A percentile compares a stretch with the other conserved stretches of the same genome.
Conservation (phyloP, 2,329 filamentous ascomycete genomes). For the Pseudocercospora crystallina region DNA sequence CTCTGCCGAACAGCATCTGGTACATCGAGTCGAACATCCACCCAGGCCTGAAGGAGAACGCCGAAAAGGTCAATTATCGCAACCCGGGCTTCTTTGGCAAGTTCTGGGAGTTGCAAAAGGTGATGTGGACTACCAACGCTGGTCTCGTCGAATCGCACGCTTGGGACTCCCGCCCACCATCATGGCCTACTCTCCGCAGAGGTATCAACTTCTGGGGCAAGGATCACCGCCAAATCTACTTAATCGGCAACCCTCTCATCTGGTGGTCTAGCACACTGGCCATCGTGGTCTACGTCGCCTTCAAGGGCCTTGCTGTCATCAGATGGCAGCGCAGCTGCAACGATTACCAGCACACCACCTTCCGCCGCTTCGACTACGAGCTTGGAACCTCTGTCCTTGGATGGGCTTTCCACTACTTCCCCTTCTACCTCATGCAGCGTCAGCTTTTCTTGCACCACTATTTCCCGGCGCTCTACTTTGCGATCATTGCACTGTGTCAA, state of each 20-base stretch:
- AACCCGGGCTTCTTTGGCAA: conserved; percentile 95
- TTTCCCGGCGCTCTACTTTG: conserved; percentile 95
- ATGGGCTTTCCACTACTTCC: conserved; percentile 98
- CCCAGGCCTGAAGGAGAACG: conserved; percentile 68
- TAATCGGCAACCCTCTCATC: conserved; percentile 89
- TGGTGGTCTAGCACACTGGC: conserved; percentile 88
- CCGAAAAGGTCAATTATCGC: conserved; percentile 94
- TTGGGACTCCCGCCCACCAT: conserved; percentile 92
- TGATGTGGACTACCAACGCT: conserved; percentile 99
- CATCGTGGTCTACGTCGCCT: conserved; percentile 71
- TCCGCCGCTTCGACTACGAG: conserved; percentile 98
- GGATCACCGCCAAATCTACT: conserved; percentile 90
- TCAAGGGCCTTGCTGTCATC: conserved; percentile 85
- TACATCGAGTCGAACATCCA: conserved; percentile 92
- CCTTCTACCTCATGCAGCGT: conserved; percentile 96
- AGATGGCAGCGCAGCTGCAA: conserved; percentile 92
- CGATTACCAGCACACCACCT: conserved; percentile 77
- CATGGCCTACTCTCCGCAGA: conserved; percentile 87
- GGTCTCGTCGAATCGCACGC: conserved; percentile 94
- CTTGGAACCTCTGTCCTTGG: conserved; percentile 85
- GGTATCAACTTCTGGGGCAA: conserved; percentile 99
- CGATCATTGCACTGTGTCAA: conserved; percentile 84
- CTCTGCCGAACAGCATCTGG: conserved; percentile 94
- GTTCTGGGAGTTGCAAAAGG: conserved; percentile 94
- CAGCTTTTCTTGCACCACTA: conserved; percentile 99